Evolutionary conservation across 495 filamentous ascomycete genomes (phyloP), one percentile per base, ranked within the genome.

Genomic region (Penicillium canariense): DNA sequence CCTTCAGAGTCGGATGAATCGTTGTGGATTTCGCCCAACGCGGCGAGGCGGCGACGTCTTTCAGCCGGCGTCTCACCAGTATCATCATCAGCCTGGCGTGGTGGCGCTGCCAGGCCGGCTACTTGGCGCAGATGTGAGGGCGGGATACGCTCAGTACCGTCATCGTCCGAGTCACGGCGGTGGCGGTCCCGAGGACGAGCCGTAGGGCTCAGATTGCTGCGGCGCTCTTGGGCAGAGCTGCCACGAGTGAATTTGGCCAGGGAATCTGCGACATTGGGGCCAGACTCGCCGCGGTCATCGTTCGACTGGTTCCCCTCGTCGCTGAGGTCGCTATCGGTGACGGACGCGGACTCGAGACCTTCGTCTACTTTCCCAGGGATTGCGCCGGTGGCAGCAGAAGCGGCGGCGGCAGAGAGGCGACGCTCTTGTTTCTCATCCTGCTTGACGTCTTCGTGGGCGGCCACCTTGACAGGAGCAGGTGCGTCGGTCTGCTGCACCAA

Each of bases 1-100:
- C 84, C 84, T 34, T 89, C 87, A 35, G 81, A 84, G 43, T 87
- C 84, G 15, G 78, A 80, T 15, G 79, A 80, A 15, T 77, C 79
- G 8, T 80, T 76, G n/a, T 54, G 48, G 18, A 73, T 65, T 6
- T 80, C 72, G 42, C 90, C 91, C n/a, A 96, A 73, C 4, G 92
- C 93, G 1, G 90, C 93, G 50, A 95, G 83, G 68, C 93, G 84
- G 55, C 91, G 80, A 32, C 87, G 80, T 38, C 87, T 79, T 71
- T 96, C 92, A 0, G 91, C 92, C 0, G 88, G 83, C 4, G 90
- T 96, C 69, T 96, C 92, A 35, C 77, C 81, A 3, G 70, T 73
- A 22, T 85, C 82, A 15, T 73, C 77, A 34, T 66, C 52, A 46
- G 8, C 38, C 59, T 70, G 30, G 45, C 63, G 55, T 31, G 65